Evolutionary conservation across 2,329 filamentous ascomycete species (phyloP).

Genomic region (Arachnomyces sp.): DNA sequence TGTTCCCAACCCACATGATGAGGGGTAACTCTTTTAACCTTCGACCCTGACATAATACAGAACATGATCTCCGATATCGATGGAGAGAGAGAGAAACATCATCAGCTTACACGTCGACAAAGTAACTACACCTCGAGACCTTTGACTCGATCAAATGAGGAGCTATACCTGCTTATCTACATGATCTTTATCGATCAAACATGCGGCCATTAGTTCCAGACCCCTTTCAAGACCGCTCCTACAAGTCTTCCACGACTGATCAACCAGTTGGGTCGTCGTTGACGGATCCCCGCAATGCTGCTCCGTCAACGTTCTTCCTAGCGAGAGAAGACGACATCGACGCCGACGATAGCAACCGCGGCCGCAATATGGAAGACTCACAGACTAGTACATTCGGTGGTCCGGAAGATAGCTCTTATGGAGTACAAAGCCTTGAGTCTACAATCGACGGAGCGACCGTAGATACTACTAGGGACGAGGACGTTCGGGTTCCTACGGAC

Average conservation of each 20-base stretch:
- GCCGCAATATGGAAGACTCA: slow-evolving; percentile 29
- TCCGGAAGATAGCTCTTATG: slow-evolving; percentile 42
- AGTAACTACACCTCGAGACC: no score
- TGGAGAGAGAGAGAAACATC: no score
- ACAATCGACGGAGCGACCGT: slow-evolving; percentile 35
- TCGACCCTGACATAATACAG: no score
- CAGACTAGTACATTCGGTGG: slow-evolving; percentile 21
- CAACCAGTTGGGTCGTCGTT: slow-evolving; percentile 19
- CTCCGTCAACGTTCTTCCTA: slow-evolving; percentile 53
- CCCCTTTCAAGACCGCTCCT: slow-evolving; percentile 22
- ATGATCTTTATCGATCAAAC: slow-evolving; percentile 11
- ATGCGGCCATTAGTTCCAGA: slow-evolving; percentile 34
- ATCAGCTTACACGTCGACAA: no score
- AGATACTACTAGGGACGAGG: slow-evolving; percentile 20
- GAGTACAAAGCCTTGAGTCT: slow-evolving; percentile 50
- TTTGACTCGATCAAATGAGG: neutral
- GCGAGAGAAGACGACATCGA: slow-evolving; percentile 45
- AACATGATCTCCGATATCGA: no score
- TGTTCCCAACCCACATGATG: no score
- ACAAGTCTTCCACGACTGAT: slow-evolving; percentile 25
- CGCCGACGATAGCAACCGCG: no score
- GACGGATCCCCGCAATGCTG: slow-evolving; percentile 30
- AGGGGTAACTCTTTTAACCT: no score
- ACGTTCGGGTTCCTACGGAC: slow-evolving; percentile 5
- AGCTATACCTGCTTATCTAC: neutral